A percentile compares a stretch with the other conserved stretches of the same genome.
Conservation (phyloP, 176 grass and related monocot genomes). For the Paspalum notatum region DNA sequence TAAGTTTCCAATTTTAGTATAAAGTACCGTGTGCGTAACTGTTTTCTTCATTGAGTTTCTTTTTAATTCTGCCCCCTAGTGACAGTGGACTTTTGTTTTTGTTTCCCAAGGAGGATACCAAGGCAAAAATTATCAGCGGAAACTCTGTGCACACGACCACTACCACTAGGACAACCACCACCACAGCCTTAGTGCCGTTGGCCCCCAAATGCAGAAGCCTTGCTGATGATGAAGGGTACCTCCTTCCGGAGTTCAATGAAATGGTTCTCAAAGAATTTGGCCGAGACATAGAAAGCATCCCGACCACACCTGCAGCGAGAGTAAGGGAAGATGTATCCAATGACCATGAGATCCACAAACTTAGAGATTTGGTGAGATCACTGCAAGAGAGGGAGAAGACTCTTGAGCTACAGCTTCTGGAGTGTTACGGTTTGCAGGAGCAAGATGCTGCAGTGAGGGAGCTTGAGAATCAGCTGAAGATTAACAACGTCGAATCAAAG, state of each 20-base stretch:
- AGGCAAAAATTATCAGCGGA: conserved; percentile 57
- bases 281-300: conserved; percentile 37
- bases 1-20: conserved; percentile 22
- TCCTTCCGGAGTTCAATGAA: conserved; percentile 84
- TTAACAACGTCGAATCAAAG: conserved; percentile 77
- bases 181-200: conserved; percentile 41
- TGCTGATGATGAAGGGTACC: conserved; percentile 64
- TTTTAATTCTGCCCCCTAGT: conserved; percentile 10
- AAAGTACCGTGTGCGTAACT: background rate
- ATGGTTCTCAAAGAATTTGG: conserved; percentile 70
- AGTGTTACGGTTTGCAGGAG: conserved; percentile 73
- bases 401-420: conserved; percentile 69
- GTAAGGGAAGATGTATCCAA: conserved; percentile 50
- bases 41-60: background rate
- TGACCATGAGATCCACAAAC: conserved; percentile 65
- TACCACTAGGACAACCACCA: conserved; percentile 46
- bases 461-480: conserved; percentile 86
- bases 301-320: conserved; percentile 34
- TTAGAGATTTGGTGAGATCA: conserved; percentile 77
- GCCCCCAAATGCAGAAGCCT: conserved; percentile 59
- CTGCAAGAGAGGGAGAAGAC: conserved; percentile 81
- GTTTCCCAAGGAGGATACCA: conserved; percentile 58
- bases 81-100: conserved; percentile 24
- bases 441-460: conserved; percentile 67
- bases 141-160: conserved; percentile 60